phyloP scores from a whole-genome alignment of 257 asterid genomes.

The Solanum stenotomum region DNA sequence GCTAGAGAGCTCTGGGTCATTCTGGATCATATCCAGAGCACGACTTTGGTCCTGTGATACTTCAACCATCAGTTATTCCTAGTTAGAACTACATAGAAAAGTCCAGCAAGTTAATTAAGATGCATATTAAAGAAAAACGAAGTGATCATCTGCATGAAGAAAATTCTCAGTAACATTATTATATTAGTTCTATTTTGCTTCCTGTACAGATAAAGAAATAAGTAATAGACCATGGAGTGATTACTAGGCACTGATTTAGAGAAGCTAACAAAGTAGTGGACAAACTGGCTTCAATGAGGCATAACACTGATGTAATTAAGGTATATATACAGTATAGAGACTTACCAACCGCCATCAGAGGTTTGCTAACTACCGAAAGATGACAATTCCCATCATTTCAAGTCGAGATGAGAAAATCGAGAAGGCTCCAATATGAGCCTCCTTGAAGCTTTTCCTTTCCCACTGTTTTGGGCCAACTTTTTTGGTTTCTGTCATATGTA shows the following conservation, averaged over 20 bases:
- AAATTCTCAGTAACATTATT: neutral
- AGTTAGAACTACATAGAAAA: neutral
- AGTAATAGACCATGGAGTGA: neutral
- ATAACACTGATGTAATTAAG: neutral
- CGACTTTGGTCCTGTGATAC: slow-evolving; percentile 77
- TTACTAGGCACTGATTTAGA: neutral
- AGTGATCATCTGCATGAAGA: neutral
- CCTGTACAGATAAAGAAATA: neutral
- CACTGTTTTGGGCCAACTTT: neutral
- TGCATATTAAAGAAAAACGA: neutral
- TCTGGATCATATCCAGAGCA: slow-evolving; percentile 44
- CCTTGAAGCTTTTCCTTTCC: neutral
- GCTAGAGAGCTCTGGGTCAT: slow-evolving; percentile 68
- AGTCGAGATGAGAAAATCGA: neutral
- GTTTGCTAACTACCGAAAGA: neutral
- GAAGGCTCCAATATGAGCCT: neutral
- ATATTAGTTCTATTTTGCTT: neutral
- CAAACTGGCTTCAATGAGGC: neutral
- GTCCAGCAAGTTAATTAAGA: neutral
- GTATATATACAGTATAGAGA: neutral
- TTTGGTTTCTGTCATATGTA: neutral
- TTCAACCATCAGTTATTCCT: neutral
- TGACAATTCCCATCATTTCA: neutral
- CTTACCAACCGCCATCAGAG: neutral
- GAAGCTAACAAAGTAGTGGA: neutral